Base-by-base conservation (phyloP, 495 filamentous ascomycete species). In the Aspergillus coremiiformis region DNA sequence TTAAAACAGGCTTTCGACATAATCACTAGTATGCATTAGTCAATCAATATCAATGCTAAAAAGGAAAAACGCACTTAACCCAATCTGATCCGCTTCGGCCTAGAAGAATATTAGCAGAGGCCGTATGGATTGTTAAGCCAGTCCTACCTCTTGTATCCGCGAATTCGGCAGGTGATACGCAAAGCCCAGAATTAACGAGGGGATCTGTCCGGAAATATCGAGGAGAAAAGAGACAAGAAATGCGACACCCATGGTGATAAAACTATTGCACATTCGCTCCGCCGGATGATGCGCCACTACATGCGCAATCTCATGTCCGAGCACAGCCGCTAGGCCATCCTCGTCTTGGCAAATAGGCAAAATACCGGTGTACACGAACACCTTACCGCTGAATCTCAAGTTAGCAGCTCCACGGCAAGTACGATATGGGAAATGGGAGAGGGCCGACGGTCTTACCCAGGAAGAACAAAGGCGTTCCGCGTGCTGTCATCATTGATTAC, bases 271-370 rank as follows among this genome's bases (percentile, higher is more conserved):
- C 77, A 94, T 78, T 9, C 83, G 72, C 68, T 97, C 92, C 1
- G 78, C 87, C 0, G 79, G 69, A 58, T 97, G 92, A 32, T 83
- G 82, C 1, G 90, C 90, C 1, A 95, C 71, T 32, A 88, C 87
- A 62, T 97, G 92, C n/a, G 89, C 88, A 52, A 97, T 95, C 71
- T 96, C 92, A 64, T 97, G 92, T 5, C 88, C 89, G 7, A 96
- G 70, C 1, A 96, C 86, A 3, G 89, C 81, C 12, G 92, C 92
- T 15, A 96, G 68, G 0, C 85, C 87, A 57, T 87, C 79, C 29
- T 95, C 87, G 46, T 76, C 80, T 37, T 71, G 49, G 42, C 86
- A 87, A 14, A 95, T 72, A 1, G 81, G 80, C 39, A 97, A 60
- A 17, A 97, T 86, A 17, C 92, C 86, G 30, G 81, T 87, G 56